Base-by-base conservation (phyloP, 2,329 filamentous ascomycete species). In the Neofusicoccum kwambonambiense region DNA sequence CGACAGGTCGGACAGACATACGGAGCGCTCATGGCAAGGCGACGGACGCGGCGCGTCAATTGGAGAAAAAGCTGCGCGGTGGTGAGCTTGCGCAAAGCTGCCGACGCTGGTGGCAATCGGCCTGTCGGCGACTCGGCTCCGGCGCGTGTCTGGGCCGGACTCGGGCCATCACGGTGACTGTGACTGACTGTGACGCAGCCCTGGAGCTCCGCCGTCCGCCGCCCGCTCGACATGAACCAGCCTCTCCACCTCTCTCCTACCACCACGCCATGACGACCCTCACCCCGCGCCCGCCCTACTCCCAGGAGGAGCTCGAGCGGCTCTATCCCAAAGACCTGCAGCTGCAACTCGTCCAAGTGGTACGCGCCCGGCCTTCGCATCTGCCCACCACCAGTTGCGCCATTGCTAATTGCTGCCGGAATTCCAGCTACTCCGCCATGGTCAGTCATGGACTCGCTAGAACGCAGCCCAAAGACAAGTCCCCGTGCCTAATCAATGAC, bases 321-420 rank as follows among this genome's bases (percentile, higher is more conserved):
- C 88, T 98, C 66, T 99, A 97, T 80, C 95, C 95, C 0, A 79
- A 87, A 64, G 82, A 85, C 50, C 83, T 99, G 66, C 86, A 94
- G 75, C 87, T 99, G 41, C 90, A 95, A 75, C 87, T 95, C 66
- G 95, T 98, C 57, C 95, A 99, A 80, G 84, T 98, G 71, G 84
- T 89, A 74, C 73, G 52, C 42, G 41, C 34, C 37, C 31, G 52
- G 56, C 34, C 1, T 27, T 19, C 17, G 34, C 12, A 27, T 31
- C 22, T 49, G 31, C 3, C 17, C 51, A 52, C 42, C 41, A 39
- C 61, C n/a, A 7, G 6, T 63, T 22, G 37, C 44, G 39, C 39
- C 61, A n/a, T 37, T 50, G 41, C 63, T 65, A 42, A 65, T 49
- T 52, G 61, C 35, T 12, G 4, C 15, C n/a, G 11, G 15, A 50